Evolutionary conservation across 2,329 filamentous ascomycete genomes (phyloP).

Genomic region (Chlorencoelia australis): DNA sequence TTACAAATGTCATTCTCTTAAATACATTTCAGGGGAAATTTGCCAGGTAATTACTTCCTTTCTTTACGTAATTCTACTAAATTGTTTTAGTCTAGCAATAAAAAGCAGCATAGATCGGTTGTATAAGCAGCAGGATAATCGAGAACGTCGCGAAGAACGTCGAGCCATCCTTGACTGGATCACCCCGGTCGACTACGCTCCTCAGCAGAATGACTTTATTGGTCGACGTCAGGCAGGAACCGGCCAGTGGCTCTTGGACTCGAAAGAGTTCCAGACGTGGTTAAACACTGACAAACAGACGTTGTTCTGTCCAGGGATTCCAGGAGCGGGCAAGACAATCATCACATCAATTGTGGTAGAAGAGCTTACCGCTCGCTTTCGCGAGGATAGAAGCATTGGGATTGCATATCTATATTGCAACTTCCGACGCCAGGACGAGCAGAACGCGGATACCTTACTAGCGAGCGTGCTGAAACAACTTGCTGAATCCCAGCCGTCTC

Average conservation of each 20-base stretch:
- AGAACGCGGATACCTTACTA: constrained; percentile 25
- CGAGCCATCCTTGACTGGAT: constrained; percentile 32
- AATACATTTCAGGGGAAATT: constrained; percentile 4
- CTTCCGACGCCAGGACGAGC: constrained; percentile 30
- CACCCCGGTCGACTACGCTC: constrained; percentile 27
- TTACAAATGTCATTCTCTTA: constrained; percentile 20
- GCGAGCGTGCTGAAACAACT: constrained; percentile 27
- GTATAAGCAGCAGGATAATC: constrained; percentile 1
- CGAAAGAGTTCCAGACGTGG: constrained; percentile 25
- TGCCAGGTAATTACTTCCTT: background rate
- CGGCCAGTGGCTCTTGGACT: constrained; percentile 13
- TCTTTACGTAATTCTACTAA: background rate
- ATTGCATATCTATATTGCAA: constrained; percentile 32
- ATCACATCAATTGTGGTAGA: constrained; percentile 24
- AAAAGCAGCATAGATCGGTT: background rate
- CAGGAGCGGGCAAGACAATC: constrained; percentile 40
- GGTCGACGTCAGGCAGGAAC: constrained; percentile 23
- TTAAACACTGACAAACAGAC: constrained; percentile 22
- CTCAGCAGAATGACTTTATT: constrained; percentile 33
- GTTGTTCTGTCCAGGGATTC: constrained; percentile 27
- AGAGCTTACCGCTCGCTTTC: constrained; percentile 19
- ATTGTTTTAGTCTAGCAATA: background rate
- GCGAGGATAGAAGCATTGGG: constrained; percentile 20
- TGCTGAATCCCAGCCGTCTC: background rate
- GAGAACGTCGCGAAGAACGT: background rate